These are phyloP conservation scores for Prunus armeniaca DNA, from an alignment of 306 rosid genomes.

Conservation along the genomic window DNA sequence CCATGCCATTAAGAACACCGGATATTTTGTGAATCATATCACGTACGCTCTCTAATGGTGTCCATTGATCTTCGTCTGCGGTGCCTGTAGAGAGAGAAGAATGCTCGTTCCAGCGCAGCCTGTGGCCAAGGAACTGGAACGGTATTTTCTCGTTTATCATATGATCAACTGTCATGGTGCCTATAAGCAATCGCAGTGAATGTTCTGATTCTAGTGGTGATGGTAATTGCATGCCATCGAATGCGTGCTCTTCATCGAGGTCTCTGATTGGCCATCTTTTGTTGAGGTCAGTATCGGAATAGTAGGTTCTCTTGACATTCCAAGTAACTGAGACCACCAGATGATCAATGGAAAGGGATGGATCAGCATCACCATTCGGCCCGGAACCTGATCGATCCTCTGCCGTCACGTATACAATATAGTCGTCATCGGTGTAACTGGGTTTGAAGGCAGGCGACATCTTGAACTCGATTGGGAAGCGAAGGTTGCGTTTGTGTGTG, in stretches of 20 bases:
- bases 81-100: background rate
- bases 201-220: background rate
- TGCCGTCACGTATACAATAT: background rate
- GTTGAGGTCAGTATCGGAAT: background rate
- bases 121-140: too few relatives aligned
- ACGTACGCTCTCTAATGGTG: background rate
- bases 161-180: too few relatives aligned
- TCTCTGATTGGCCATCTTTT: background rate
- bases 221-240: background rate
- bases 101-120: too few relatives aligned
- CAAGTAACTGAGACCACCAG: background rate
- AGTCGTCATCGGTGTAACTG: background rate
- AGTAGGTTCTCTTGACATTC: background rate
- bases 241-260: background rate
- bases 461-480: background rate
- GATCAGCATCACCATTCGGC: background rate
- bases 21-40: background rate
- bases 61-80: too few relatives aligned
- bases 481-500: background rate
- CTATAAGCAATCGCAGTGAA: too few relatives aligned
- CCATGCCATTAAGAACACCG: background rate
- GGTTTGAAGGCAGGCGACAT: background rate
- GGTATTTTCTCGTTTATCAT: too few relatives aligned
- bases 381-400: background rate
- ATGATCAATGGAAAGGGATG: background rate